A percentile compares a stretch with the other conserved stretches of the same genome.
Evolutionary conservation across 352 stramenopile species (phyloP).

Genomic region (Globisporangium spiculum): DNA sequence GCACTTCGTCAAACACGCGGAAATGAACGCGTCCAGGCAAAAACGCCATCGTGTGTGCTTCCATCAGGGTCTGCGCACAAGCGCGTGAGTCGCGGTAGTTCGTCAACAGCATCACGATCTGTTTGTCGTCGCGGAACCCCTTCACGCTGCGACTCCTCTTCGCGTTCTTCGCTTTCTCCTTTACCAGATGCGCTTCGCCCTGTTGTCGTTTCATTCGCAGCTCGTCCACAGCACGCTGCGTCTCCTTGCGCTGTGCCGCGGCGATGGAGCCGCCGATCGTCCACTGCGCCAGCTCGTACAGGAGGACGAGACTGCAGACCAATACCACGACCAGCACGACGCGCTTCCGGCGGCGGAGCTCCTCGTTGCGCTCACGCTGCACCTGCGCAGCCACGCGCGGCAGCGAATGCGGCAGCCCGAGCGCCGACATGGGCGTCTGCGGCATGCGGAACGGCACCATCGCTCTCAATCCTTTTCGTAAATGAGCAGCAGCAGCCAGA

Average conservation of each 20-base stretch:
- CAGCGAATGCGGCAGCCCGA: constrained; percentile 47
- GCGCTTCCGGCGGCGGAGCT: constrained; percentile 14
- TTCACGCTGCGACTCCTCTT: constrained; percentile 15
- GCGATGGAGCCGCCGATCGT: constrained; percentile 33
- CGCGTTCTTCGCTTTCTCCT: constrained; percentile 16
- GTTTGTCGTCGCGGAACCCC: constrained; percentile 66
- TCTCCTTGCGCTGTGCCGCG: constrained; percentile 19
- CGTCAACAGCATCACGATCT: constrained; percentile 73
- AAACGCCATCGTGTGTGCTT: constrained; percentile 40
- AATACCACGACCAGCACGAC: constrained; percentile 26
- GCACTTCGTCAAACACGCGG: constrained; percentile 72
- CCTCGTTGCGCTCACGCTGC: constrained; percentile 14
- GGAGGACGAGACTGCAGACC: constrained; percentile 25
- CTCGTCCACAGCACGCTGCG: constrained; percentile 28
- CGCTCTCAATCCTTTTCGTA: neutral
- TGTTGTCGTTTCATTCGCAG: constrained; percentile 22
- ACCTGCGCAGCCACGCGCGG: constrained; percentile 20
- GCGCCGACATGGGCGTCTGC: constrained; percentile 56
- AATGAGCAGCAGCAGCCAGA: neutral
- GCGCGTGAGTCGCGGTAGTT: constrained; percentile 55
- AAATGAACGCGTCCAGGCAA: constrained; percentile 51
- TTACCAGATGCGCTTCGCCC: constrained; percentile 14
- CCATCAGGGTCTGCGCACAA: constrained; percentile 54
- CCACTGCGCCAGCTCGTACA: constrained; percentile 44
- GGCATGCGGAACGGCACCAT: constrained; percentile 23